phyloP scores from a whole-genome alignment of 495 filamentous ascomycete species.

The Xylaria curta region DNA sequence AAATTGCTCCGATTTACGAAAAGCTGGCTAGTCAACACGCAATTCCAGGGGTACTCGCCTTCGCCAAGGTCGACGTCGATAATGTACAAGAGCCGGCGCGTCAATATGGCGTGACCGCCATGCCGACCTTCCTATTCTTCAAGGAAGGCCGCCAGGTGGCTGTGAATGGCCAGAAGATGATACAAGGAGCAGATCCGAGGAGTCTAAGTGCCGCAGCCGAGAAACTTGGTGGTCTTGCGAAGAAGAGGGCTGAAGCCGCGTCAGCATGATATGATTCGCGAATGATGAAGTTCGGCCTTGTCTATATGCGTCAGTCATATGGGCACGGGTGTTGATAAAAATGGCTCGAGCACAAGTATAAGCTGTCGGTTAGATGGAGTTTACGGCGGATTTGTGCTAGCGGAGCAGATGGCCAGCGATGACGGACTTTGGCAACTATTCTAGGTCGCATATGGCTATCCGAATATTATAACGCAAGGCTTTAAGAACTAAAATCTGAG shows the following conservation, averaged over 20 bases:
- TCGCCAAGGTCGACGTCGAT: constrained; percentile 67
- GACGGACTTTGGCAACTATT: neutral
- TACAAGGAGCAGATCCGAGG: constrained; percentile 47
- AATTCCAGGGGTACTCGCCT: constrained; percentile 53
- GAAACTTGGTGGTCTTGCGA: constrained; percentile 45
- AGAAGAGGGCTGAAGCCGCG: constrained; percentile 31
- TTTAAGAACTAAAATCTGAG: neutral
- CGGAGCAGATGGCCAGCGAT: neutral
- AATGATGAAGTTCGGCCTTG: neutral
- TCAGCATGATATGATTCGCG: neutral
- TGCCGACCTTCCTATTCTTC: constrained; percentile 89
- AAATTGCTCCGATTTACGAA: constrained; percentile 66
- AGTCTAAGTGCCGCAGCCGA: constrained; percentile 39
- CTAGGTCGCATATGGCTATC: neutral
- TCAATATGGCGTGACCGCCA: constrained; percentile 57
- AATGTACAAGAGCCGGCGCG: constrained; percentile 53
- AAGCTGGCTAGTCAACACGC: constrained; percentile 55
- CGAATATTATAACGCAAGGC: neutral
- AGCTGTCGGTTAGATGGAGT: neutral
- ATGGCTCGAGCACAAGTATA: neutral
- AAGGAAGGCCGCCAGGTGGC: constrained; percentile 70
- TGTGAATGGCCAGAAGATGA: constrained; percentile 55
- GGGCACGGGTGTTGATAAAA: too few species aligned
- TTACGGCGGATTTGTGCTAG: neutral
- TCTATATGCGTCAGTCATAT: neutral